Evolutionary conservation across 2,329 filamentous ascomycete genomes (phyloP).

Genomic region (Escovopsis sp.): DNA sequence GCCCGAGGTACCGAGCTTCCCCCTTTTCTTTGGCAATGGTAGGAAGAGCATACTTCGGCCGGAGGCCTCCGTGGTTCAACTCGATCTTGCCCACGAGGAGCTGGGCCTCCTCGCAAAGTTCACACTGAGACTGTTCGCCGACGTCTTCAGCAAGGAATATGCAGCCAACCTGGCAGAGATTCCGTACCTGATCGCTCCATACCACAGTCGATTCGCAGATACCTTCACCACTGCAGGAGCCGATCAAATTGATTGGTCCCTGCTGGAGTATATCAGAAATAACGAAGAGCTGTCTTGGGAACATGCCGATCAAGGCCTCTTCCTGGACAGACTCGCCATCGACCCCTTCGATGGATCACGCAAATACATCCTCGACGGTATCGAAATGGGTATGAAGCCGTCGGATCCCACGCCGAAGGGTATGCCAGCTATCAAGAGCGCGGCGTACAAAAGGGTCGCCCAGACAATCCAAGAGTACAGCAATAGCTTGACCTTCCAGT

Average conservation of each 20-base stretch:
- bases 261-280: slow-evolving; percentile 27
- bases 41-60: slow-evolving; percentile 42
- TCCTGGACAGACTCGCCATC: slow-evolving; percentile 35
- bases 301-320: slow-evolving; percentile 31
- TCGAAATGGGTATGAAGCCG: slow-evolving; percentile 43
- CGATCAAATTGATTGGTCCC: slow-evolving; percentile 44
- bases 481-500: slow-evolving; percentile 54
- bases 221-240: neutral
- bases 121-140: slow-evolving; percentile 60
- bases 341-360: slow-evolving; percentile 49
- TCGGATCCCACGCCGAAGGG: slow-evolving; percentile 47
- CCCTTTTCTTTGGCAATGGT: slow-evolving; percentile 55
- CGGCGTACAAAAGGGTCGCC: slow-evolving; percentile 23
- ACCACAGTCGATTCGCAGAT: slow-evolving; percentile 11
- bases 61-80: slow-evolving; percentile 22
- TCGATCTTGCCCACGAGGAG: slow-evolving; percentile 28
- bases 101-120: slow-evolving; percentile 50
- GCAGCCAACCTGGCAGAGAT: slow-evolving; percentile 46
- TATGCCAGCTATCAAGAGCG: slow-evolving; percentile 31
- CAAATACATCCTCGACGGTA: slow-evolving; percentile 39
- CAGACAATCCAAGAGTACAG: slow-evolving; percentile 70
- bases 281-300: slow-evolving; percentile 22
- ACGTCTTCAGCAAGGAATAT: slow-evolving; percentile 83
- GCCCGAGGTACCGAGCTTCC: slow-evolving; percentile 50
- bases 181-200: slow-evolving; percentile 72